phyloP scores from a whole-genome alignment of 306 rosid species.

The Prosopis cineraria region DNA sequence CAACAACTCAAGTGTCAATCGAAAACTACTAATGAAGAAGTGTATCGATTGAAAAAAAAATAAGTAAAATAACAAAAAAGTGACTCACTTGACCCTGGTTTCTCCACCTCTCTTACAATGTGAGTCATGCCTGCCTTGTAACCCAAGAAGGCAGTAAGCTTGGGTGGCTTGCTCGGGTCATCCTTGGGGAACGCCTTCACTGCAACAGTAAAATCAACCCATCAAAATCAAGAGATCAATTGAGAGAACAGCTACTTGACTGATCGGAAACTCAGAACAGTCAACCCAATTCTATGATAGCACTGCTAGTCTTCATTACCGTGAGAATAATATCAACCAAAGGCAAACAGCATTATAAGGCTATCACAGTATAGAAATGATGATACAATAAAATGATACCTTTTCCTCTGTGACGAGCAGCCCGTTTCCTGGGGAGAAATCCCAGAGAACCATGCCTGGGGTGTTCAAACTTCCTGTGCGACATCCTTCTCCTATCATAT shows the following conservation, averaged over 20 bases:
- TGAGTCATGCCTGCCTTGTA: constrained; percentile 96
- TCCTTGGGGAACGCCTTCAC: constrained; percentile 95
- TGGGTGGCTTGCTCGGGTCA: constrained; percentile 67
- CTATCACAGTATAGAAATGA: background rate
- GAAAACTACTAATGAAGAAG: background rate
- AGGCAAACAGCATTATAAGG: background rate
- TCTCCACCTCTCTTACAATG: constrained; percentile 86
- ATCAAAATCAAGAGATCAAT: background rate
- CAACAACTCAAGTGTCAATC: background rate
- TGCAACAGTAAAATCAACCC: constrained; percentile 22
- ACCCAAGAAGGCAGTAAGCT: constrained; percentile 74
- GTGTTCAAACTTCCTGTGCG: constrained; percentile 94
- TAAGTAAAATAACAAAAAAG: background rate
- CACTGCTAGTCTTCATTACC: background rate
- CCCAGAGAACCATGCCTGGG: constrained; percentile 90
- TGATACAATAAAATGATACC: constrained; percentile 31
- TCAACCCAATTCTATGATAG: background rate
- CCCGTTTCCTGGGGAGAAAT: constrained; percentile 86
- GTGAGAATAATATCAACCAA: background rate
- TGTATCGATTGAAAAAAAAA: background rate
- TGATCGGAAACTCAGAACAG: background rate
- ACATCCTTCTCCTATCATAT: constrained; percentile 54
- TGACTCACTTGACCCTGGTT: constrained; percentile 73
- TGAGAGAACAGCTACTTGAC: too few species aligned
- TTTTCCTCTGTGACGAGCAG: constrained; percentile 82